phyloP scores from a whole-genome alignment of 129 eudicot species.

The Arctium lappa region DNA sequence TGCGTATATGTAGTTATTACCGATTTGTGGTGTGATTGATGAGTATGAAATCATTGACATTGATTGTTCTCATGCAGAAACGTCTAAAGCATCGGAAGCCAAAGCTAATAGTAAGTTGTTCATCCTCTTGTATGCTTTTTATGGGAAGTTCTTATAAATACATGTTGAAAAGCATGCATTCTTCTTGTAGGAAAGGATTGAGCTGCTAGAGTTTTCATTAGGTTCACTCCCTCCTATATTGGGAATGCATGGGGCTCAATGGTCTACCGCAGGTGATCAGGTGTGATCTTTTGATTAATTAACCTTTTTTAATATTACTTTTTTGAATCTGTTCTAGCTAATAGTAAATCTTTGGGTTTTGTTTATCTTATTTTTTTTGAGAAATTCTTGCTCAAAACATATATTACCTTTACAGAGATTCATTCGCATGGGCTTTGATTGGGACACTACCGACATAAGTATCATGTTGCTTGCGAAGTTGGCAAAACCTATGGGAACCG shows the following conservation, averaged over 20 bases:
- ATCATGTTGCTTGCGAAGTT: conserved; percentile 86
- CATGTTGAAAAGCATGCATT: neutral
- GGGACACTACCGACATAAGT: conserved; percentile 85
- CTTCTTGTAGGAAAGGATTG: conserved; percentile 74
- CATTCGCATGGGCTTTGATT: conserved; percentile 79
- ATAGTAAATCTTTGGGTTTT: neutral
- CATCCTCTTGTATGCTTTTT: conserved; percentile 1
- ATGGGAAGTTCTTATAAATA: neutral
- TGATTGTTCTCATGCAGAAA: conserved; percentile 59
- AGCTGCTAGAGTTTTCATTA: conserved; percentile 80
- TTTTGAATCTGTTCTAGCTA: neutral
- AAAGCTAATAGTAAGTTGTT: conserved; percentile 74
- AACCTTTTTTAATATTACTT: neutral
- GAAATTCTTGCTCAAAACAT: neutral
- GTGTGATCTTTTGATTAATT: conserved; percentile 36
- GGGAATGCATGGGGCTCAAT: conserved; percentile 81
- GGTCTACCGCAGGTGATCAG: conserved; percentile 79
- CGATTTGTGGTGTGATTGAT: neutral
- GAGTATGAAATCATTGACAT: neutral
- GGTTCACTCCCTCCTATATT: conserved; percentile 80
- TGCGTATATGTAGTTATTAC: neutral
- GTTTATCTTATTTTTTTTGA: neutral
- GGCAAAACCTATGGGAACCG: conserved; percentile 91
- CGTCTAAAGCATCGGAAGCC: conserved; percentile 90
- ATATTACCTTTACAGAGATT: conserved; percentile 46